Conservation (phyloP, 192 early-diverging fungal genomes). For the Paraglomus brasilianum region DNA sequence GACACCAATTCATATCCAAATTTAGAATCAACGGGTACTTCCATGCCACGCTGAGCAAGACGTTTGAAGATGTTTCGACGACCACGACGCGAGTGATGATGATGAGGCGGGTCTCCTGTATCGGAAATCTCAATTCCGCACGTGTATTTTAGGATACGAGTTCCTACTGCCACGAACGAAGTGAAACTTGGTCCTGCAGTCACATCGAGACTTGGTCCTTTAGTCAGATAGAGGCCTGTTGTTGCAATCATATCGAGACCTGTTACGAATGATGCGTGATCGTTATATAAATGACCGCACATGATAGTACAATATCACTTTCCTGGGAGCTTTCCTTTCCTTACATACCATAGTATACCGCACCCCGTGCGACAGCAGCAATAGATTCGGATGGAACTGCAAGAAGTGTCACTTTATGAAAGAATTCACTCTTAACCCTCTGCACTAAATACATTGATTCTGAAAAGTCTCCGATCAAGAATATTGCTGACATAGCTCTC, state of each 20-base stretch:
- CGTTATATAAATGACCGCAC: neutral
- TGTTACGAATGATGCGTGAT: neutral
- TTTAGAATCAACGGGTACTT: neutral
- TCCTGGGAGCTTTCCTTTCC: neutral
- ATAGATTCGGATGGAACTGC: conserved; percentile 45
- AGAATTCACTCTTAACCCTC: conserved; percentile 48
- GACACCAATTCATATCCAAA: neutral
- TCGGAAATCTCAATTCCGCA: conserved; percentile 23
- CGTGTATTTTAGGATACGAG: conserved; percentile 15
- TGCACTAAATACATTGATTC: conserved; percentile 50
- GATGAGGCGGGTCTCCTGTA: neutral
- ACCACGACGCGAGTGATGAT: neutral
- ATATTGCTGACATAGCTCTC: conserved; percentile 46
- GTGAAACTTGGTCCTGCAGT: no score
- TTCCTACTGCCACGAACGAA: conserved; percentile 17
- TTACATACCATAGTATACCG: conserved; percentile 35
- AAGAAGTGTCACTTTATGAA: conserved; percentile 33
- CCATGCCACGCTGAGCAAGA: neutral
- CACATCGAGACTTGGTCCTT: no score
- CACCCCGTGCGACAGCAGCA: conserved; percentile 51
- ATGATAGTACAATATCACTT: neutral
- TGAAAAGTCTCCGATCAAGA: conserved; percentile 59
- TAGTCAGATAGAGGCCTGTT: no score
- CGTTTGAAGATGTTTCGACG: neutral
- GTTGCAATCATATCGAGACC: conserved; percentile 27